These are phyloP conservation scores for Globisporangium echinulatum DNA, from an alignment of 352 stramenopile genomes.

Conservation along the genomic window DNA sequence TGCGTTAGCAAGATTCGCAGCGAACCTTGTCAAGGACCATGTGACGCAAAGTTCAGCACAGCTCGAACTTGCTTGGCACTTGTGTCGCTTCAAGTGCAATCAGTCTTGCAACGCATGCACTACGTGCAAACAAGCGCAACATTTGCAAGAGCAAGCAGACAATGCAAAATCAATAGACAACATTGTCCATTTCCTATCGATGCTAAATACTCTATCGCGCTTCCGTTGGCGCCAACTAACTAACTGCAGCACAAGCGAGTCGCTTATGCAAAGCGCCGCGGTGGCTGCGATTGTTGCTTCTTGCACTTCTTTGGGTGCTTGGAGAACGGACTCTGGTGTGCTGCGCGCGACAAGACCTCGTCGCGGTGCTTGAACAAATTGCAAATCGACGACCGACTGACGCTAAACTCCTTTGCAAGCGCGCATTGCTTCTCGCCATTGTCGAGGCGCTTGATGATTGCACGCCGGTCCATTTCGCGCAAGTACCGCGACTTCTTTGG, in stretches of 20 bases:
- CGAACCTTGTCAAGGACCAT: too few relatives aligned
- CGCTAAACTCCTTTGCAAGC: constrained; percentile 62
- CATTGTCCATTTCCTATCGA: too few relatives aligned
- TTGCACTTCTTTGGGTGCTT: constrained; percentile 48
- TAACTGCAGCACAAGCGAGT: too few relatives aligned
- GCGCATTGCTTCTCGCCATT: constrained; percentile 57
- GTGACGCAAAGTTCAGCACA: too few relatives aligned
- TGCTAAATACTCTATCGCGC: too few relatives aligned
- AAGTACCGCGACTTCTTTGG: constrained; percentile 56
- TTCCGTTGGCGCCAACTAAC: too few relatives aligned
- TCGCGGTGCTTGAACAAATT: constrained; percentile 62
- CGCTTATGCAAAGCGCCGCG: not conserved
- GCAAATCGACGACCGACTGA: constrained; percentile 62
- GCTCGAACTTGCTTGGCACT: too few relatives aligned
- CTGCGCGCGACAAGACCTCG: constrained; percentile 39
- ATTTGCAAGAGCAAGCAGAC: not conserved
- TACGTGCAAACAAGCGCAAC: too few relatives aligned
- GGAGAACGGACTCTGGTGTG: constrained; percentile 37
- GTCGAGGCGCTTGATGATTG: constrained; percentile 48
- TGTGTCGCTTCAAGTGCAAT: not conserved
- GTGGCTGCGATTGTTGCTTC: not conserved
- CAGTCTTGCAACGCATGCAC: too few relatives aligned
- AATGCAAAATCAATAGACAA: too few relatives aligned
- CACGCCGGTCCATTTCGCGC: constrained; percentile 55
- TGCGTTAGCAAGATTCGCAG: too few relatives aligned